Evolutionary conservation across 768 basidiomycete genomes (phyloP), one percentile per base, ranked within the genome.

Genomic region (Auriscalpium microsporum): DNA sequence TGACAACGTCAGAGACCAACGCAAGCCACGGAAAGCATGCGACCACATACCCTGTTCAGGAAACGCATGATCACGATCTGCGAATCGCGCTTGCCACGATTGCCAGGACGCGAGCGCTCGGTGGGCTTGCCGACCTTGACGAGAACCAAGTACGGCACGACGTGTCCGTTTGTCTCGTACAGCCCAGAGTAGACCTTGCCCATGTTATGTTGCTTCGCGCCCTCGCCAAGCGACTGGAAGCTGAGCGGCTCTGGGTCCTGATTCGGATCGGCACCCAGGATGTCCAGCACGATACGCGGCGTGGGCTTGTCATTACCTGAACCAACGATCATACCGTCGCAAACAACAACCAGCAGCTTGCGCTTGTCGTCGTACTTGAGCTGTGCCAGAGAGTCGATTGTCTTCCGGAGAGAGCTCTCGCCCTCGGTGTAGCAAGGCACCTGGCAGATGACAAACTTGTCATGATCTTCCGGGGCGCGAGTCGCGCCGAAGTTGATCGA

Each of bases 401-500:
- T 96, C 62, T 76, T 77, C 49, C 88, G 79, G 50, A 98, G 75
- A 6, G 92, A 96, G 13, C 75, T 68, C 59, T 94, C 88, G 60
- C 94, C 95, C 77, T 98, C 95, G 3, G 95, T 98, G 68, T 98
- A 98, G 79, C 95, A 97, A 33, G 95, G 95, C 0, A 98, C 93
- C 66, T 98, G 95, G 68, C 94, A 97, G 63, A 95, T 91, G 59
- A 96, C 88, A 62, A 96, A 95, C 72, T 96, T 95, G 75, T 96
- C 93, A 67, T 94, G 92, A 63, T 94, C 89, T 71, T 95, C 94
- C 0, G 93, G 94, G 7, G 89, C 87, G 55, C 91, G 82, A 16
- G 82, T 69, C 3, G 85, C 72, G 48, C 82, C 81, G 66, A 96
- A 91, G 70, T 90, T 87, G 68, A 95, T 76, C 0, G 91, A 92